These are phyloP conservation scores for Diplotaxis tenuifolia DNA, from an alignment of 345 rosid genomes.

Conservation along the genomic window DNA sequence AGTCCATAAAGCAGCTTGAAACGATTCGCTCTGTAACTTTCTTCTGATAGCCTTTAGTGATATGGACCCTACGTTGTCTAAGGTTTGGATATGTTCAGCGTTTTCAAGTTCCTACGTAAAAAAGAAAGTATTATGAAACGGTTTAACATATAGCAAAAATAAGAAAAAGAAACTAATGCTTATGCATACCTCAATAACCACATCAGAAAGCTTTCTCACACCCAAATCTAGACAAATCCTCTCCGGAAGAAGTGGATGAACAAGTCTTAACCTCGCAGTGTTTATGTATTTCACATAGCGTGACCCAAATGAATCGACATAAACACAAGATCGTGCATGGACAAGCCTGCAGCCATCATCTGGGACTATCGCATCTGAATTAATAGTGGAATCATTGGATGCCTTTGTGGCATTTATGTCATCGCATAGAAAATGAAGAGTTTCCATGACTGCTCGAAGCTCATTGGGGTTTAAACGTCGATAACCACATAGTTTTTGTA, in stretches of 20 bases:
- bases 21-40: slow-evolving; percentile 61
- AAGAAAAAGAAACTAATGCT: slow-evolving; percentile 2
- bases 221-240: slow-evolving; percentile 65
- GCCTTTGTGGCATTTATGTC: slow-evolving; percentile 38
- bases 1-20: slow-evolving; percentile 67
- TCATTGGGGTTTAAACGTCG: slow-evolving; percentile 90
- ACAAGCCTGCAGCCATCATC: slow-evolving; percentile 94
- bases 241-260: slow-evolving; percentile 74
- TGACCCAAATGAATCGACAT: slow-evolving; percentile 77
- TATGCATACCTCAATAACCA: slow-evolving; percentile 69
- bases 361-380: slow-evolving; percentile 68
- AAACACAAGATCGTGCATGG: slow-evolving; percentile 73
- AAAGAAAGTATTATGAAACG: neutral
- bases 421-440: slow-evolving; percentile 66
- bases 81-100: slow-evolving; percentile 47
- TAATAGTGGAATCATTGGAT: slow-evolving; percentile 38
- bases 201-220: slow-evolving; percentile 83
- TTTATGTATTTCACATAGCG: slow-evolving; percentile 66
- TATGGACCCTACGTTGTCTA: slow-evolving; percentile 63
- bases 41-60: slow-evolving; percentile 47
- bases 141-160: slow-evolving; percentile 1
- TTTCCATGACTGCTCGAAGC: slow-evolving; percentile 91
- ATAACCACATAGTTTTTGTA: slow-evolving; percentile 80
- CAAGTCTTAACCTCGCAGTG: slow-evolving; percentile 73
- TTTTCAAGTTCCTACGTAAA: slow-evolving; percentile 64